phyloP scores from a whole-genome alignment of 2,329 filamentous ascomycete genomes.

The Neofusicoccum ribis region DNA sequence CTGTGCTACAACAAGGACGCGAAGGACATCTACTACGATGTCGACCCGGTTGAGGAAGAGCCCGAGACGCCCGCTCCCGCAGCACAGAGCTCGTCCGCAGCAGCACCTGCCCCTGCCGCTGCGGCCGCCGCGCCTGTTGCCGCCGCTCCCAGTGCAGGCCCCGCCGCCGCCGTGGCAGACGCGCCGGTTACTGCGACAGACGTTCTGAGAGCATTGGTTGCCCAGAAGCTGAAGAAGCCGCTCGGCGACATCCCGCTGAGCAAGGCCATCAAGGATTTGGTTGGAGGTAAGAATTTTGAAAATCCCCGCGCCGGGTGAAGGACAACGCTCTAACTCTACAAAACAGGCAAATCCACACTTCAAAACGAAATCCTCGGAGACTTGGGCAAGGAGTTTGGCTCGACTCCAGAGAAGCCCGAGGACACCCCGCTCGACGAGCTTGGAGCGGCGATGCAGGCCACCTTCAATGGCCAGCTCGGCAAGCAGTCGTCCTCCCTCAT shows the following conservation, averaged over 20 bases:
- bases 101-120: slow-evolving; percentile 52
- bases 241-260: slow-evolving; percentile 83
- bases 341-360: slow-evolving; percentile 88
- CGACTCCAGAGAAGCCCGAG: slow-evolving; percentile 96
- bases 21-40: slow-evolving; percentile 99
- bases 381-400: slow-evolving; percentile 96
- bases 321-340: slow-evolving; percentile 19
- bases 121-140: slow-evolving; percentile 55
- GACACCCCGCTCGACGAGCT: slow-evolving; percentile 95
- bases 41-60: slow-evolving; percentile 92
- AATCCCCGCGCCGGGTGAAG: too few species aligned
- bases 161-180: slow-evolving; percentile 83
- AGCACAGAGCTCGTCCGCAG: slow-evolving; percentile 43
- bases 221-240: slow-evolving; percentile 97
- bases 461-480: slow-evolving; percentile 97
- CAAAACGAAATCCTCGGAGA: slow-evolving; percentile 99
- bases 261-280: slow-evolving; percentile 98
- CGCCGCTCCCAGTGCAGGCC: slow-evolving; percentile 70
- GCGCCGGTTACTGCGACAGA: slow-evolving; percentile 85
- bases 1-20: slow-evolving; percentile 99
- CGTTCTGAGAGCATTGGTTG: slow-evolving; percentile 83
- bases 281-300: slow-evolving; percentile 71
- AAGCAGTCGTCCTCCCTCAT: slow-evolving; percentile 94
- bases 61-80: slow-evolving; percentile 56
- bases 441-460: slow-evolving; percentile 91